Base-by-base conservation (phyloP, 495 filamentous ascomycete species). In the Clohesyomyces aquaticus region DNA sequence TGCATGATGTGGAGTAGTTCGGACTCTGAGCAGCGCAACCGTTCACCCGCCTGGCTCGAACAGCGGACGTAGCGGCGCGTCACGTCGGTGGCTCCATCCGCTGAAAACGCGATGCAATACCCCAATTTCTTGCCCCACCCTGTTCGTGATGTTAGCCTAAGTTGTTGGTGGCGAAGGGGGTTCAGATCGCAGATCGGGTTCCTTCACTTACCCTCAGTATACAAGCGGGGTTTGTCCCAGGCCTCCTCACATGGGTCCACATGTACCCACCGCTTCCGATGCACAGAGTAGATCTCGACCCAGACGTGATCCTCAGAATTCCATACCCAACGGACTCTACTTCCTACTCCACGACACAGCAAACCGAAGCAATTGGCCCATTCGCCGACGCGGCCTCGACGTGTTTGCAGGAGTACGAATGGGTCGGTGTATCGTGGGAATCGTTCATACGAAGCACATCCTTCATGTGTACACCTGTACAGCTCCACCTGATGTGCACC, bases 351-450 rank as follows among this genome's bases (percentile, higher is more conserved):
- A 43, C 93, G 85, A 77, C 93, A 97, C 21, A 98, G 82, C 94
- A 98, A 98, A 74, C 88, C 91, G 77, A 98, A 98, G 77, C 93
- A 96, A 74, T 96, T 96, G 48, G 89, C 92, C 92, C 94, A 98
- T 77, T 98, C 94, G 45, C 94, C 94, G 54, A 85, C 87, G 57
- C 94, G 85, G 25, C 94, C 94, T 61, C 87, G 84, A 61, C 89
- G 78, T 46, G 90, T 91, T 73, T 96, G 88, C 43, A 98, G 75
- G 55, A 97, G 76, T 55, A 91, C 87, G 89, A 95, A 98, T n/a
- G 96, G 92, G 73, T 98, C 94, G 47, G 88, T 91, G 73, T 96
- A 98, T 21, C 94, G 87, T 28, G 94, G 92, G 59, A 96, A 98
- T 63, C 94, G 84, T 71, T 96, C 94, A 69, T 85, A 89, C 8